These are phyloP conservation scores for Mycena maculata DNA, from an alignment of 768 basidiomycete species.

Conservation along the genomic window DNA sequence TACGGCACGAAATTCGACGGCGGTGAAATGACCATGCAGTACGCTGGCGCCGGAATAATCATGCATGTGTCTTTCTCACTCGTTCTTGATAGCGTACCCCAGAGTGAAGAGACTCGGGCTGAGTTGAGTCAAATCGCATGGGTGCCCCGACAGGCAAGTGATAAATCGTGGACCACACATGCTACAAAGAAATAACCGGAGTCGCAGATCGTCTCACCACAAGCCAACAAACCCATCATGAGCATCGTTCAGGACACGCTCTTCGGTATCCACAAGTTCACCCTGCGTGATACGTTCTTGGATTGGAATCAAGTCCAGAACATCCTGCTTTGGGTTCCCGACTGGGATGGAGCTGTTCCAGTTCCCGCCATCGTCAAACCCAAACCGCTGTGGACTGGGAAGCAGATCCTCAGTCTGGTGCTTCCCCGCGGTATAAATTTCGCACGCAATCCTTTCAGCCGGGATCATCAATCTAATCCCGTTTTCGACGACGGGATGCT, in stretches of 20 bases:
- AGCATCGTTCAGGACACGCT: constrained; percentile 99
- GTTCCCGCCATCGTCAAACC: constrained; percentile 96
- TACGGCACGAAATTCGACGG: constrained; percentile 99
- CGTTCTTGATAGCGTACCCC: constrained; percentile 77
- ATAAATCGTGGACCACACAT: not conserved
- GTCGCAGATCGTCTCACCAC: constrained; percentile 96
- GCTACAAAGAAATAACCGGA: too few species aligned
- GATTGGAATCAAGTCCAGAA: constrained; percentile 99
- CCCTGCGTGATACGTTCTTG: constrained; percentile 92
- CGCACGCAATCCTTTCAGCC: constrained; percentile 80
- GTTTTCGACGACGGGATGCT: constrained; percentile 94
- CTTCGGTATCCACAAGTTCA: constrained; percentile 97
- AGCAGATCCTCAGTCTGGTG: constrained; percentile 92
- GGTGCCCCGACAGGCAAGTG: constrained; percentile 90
- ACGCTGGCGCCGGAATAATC: constrained; percentile 49
- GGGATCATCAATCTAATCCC: constrained; percentile 72
- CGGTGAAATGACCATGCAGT: constrained; percentile 99
- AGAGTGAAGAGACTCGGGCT: constrained; percentile 97
- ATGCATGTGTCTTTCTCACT: constrained; percentile 22
- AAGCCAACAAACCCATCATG: constrained; percentile 99
- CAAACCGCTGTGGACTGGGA: constrained; percentile 97
- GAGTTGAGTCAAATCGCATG: constrained; percentile 98
- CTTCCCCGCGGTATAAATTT: constrained; percentile 98
- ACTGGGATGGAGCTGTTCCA: constrained; percentile 95
- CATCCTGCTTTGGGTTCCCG: constrained; percentile 96